A percentile compares a stretch with the other conserved stretches of the same genome.
These are phyloP conservation scores for Nitzschia palea DNA, from an alignment of 108 stramenopile species.

Conservation along the genomic window DNA sequence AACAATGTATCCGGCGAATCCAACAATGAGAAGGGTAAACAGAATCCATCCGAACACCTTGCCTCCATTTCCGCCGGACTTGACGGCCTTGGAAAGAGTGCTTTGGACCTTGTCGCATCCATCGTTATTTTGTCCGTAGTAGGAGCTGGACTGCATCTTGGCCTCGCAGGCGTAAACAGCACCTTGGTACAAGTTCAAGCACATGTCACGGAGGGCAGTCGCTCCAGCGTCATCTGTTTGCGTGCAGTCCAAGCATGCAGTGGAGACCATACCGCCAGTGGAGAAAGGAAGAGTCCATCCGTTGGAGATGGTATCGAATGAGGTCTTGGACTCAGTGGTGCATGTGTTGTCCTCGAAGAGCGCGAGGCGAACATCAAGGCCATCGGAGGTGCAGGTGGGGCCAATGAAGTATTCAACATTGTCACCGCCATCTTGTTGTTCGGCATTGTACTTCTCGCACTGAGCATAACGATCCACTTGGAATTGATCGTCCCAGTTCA, in stretches of 20 bases:
- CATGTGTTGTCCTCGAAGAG: conserved; percentile 36
- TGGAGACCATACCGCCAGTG: conserved; percentile 37
- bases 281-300: conserved; percentile 42
- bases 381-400: conserved; percentile 38
- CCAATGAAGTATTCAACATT: conserved; percentile 35
- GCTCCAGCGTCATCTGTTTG: conserved; percentile 23
- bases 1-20: conserved; percentile 30
- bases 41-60: conserved; percentile 44
- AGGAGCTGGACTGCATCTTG: conserved; percentile 12
- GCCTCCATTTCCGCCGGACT: conserved; percentile 7
- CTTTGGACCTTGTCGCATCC: conserved; percentile 26
- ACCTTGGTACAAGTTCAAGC: conserved; percentile 24
- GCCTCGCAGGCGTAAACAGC: conserved; percentile 22
- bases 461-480: conserved; percentile 28
- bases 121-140: conserved; percentile 31
- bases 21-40: conserved; percentile 22
- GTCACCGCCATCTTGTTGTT: conserved; percentile 24
- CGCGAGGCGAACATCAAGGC: conserved; percentile 23
- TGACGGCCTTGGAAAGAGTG: neutral
- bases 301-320: conserved; percentile 31
- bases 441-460: conserved; percentile 33
- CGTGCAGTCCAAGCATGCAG: conserved; percentile 28
- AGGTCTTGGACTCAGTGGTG: conserved; percentile 5
- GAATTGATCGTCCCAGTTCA: conserved; percentile 41
- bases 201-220: conserved; percentile 26